Percentiles rank a stretch among this genome's conserved stretches.
Conservation (phyloP, 306 rosid genomes). For the Casuarina cunninghamiana region DNA sequence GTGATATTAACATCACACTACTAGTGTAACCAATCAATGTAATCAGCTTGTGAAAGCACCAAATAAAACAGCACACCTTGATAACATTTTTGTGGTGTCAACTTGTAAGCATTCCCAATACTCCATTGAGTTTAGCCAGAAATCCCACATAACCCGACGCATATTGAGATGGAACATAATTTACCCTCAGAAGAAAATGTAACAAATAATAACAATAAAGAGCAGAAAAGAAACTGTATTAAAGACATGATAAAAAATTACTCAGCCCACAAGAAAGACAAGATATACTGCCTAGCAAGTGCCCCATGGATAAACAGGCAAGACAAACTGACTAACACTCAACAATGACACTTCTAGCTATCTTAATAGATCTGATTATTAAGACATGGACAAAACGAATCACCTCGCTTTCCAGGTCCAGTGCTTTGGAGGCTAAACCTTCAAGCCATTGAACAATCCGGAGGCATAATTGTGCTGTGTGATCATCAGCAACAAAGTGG, state of each 20-base stretch:
- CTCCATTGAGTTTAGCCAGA: not conserved
- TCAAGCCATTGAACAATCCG: constrained; percentile 97
- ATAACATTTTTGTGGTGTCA: not conserved
- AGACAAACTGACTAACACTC: not conserved
- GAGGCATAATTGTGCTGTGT: constrained; percentile 80
- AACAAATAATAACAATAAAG: not conserved
- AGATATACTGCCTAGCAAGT: not conserved
- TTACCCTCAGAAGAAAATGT: not conserved
- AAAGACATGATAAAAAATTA: not conserved
- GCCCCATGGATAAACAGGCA: not conserved
- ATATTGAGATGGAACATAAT: not conserved
- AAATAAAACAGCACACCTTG: not conserved
- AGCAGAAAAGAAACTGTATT: not conserved
- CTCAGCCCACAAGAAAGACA: not conserved
- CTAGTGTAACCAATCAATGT: not conserved
- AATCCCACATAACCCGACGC: not conserved
- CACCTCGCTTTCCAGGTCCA: constrained; percentile 92
- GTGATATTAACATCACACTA: not conserved
- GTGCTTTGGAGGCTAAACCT: constrained; percentile 88
- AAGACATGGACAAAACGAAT: constrained; percentile 22
- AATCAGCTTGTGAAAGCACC: not conserved
- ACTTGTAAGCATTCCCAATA: not conserved
- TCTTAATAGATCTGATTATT: constrained; percentile 16
- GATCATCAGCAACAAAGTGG: constrained; percentile 83
- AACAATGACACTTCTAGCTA: constrained; percentile 16